Base-by-base conservation (phyloP, 306 rosid species). In the Quercus rubra region DNA sequence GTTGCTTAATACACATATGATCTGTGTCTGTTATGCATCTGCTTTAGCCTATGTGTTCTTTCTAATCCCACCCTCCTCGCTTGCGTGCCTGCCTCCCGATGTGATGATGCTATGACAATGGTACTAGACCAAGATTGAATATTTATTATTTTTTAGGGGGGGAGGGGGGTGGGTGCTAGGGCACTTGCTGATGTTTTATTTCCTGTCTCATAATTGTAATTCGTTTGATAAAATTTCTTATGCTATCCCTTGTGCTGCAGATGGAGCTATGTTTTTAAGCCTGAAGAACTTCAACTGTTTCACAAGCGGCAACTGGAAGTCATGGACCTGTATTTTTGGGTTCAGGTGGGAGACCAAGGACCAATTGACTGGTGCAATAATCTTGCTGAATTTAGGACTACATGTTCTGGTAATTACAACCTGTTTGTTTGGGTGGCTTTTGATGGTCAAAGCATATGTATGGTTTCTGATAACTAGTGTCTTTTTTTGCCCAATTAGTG, bases 241-340 rank as follows among this genome's bases (percentile, higher is more conserved):
- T 56, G 55, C 28, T 70, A 20, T 71, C 73, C 51, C 61, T 73
- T 77, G 20, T 79, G 75, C 30, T 71, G 84, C 84, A 75, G 84
- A 73, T 55, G 18, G 67, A 55, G 49, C 57, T 71, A 62, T 76
- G 64, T 52, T 61, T 79, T 70, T 28, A 17, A 31, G 51, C 58
- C 51, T 54, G 75, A 55, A 79, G 17, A 71, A 17, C 21, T 54
- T 71, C 30, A 33, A 38, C 57, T 38, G 31, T 74, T 59, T 54
- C 63, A 56, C 41, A 19, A 55, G n/a, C 10, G 14, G 62, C 52
- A 20, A 21, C 9, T 67, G 5, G 76, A 67, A 67, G 75, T 63
- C 62, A 41, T 25, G 35, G 63, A 64, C 72, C 73, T 83, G 41
- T 20, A 30, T 64, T 62, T 30, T 28, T 17, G 70, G 20, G 33